Conservation (phyloP, 2,329 filamentous ascomycete genomes). For the Pseudopyricularia javanii region DNA sequence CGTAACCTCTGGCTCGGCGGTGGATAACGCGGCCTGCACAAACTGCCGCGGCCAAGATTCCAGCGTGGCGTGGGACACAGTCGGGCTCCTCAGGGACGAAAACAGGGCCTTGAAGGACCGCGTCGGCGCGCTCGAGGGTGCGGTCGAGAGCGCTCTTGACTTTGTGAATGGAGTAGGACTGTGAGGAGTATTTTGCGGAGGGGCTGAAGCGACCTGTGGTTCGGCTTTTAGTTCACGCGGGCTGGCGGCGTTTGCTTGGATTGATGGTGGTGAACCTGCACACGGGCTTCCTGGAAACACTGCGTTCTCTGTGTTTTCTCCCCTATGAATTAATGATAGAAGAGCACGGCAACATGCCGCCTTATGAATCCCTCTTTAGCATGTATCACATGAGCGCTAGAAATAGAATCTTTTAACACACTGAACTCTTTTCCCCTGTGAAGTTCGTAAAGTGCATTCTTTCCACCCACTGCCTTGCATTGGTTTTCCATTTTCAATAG, state of each 20-base stretch:
- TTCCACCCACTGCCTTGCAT: too few species aligned
- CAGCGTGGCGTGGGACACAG: slow-evolving; percentile 53
- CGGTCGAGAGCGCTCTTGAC: slow-evolving; percentile 49
- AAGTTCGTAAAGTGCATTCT: too few species aligned
- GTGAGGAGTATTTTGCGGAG: too few species aligned
- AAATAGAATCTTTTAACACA: too few species aligned
- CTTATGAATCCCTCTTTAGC: neutral
- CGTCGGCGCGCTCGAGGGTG: slow-evolving; percentile 45
- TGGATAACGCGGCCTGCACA: slow-evolving; percentile 21
- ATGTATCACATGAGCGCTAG: neutral
- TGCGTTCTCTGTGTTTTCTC: slow-evolving; percentile 1
- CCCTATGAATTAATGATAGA: neutral
- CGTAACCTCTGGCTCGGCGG: slow-evolving; percentile 22
- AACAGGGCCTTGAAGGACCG: slow-evolving; percentile 48
- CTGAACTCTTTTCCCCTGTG: too few species aligned
- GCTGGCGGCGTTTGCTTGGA: slow-evolving; percentile 2
- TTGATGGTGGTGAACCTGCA: neutral
- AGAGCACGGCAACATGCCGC: too few species aligned
- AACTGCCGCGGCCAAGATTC: slow-evolving; percentile 48
- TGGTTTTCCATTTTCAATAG: too few species aligned
- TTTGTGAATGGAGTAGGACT: slow-evolving; percentile 43
- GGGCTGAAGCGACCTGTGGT: too few species aligned
- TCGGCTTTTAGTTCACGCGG: too few species aligned
- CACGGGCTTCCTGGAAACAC: neutral
- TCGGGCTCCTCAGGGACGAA: slow-evolving; percentile 47